phyloP scores from a whole-genome alignment of 2,329 filamentous ascomycete genomes.

The Thelonectria discophora region DNA sequence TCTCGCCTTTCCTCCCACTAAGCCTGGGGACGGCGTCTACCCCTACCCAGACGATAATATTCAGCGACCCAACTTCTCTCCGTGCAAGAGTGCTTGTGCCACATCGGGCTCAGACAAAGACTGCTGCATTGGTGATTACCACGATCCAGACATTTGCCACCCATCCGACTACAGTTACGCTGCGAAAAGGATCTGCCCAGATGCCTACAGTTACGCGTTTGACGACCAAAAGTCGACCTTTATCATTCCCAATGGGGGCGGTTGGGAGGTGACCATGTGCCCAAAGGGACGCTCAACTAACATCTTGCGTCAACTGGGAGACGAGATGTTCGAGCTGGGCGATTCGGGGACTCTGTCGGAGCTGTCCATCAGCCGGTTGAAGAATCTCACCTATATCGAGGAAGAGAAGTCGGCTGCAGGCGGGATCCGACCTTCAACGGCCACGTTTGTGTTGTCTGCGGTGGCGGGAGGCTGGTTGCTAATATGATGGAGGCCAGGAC shows the following conservation, averaged over 20 bases:
- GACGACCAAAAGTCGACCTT: constrained; percentile 68
- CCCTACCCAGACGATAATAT: constrained; percentile 82
- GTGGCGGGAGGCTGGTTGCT: constrained; percentile 30
- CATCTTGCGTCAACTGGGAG: constrained; percentile 62
- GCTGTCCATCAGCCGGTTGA: constrained; percentile 44
- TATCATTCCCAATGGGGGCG: constrained; percentile 72
- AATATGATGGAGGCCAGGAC: constrained; percentile 16
- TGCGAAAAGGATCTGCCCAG: constrained; percentile 81
- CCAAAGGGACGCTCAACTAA: constrained; percentile 69
- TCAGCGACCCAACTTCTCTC: constrained; percentile 75
- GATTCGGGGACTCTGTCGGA: constrained; percentile 51
- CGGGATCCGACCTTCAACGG: constrained; percentile 26
- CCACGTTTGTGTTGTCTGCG: constrained; percentile 22
- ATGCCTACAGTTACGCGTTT: constrained; percentile 83
- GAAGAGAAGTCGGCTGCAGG: constrained; percentile 42
- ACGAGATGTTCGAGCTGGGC: constrained; percentile 59
- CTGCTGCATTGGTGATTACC: constrained; percentile 78
- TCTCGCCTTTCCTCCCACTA: constrained; percentile 72
- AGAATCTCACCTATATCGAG: constrained; percentile 48
- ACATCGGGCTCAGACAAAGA: constrained; percentile 72
- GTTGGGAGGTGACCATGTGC: constrained; percentile 83
- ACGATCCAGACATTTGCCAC: constrained; percentile 69
- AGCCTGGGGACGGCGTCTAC: constrained; percentile 79
- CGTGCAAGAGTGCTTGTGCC: constrained; percentile 80
- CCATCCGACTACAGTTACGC: constrained; percentile 73